phyloP scores from a whole-genome alignment of 2,329 filamentous ascomycete species.

The Calonectria leucothoes region DNA sequence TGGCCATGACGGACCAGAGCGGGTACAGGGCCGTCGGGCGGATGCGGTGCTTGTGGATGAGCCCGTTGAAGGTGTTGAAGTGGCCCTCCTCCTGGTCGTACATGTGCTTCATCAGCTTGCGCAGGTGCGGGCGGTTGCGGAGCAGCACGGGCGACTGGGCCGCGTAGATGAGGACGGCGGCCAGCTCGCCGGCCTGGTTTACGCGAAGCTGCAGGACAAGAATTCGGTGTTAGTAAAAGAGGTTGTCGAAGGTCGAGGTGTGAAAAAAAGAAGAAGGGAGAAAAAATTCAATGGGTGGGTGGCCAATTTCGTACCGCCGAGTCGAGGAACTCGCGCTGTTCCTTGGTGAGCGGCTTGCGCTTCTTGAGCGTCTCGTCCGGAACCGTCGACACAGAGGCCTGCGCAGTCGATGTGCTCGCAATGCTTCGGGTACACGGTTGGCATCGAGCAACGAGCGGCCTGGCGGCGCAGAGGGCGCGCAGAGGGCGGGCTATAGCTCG shows the following conservation, averaged over 20 bases:
- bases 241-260: too few species aligned
- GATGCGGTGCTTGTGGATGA: constrained; percentile 87
- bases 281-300: too few species aligned
- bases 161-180: constrained; percentile 92
- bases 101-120: constrained; percentile 96
- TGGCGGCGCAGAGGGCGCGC: constrained; percentile 26
- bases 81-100: constrained; percentile 95
- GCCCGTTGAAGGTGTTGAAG: constrained; percentile 84
- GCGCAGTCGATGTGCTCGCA: constrained; percentile 33
- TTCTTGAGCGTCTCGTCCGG: constrained; percentile 48
- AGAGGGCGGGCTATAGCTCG: constrained; percentile 31
- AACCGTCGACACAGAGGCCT: constrained; percentile 30
- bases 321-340: constrained; percentile 80
- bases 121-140: constrained; percentile 84
- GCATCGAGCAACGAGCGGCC: constrained; percentile 26
- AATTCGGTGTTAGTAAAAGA: constrained; percentile 22
- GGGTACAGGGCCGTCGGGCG: constrained; percentile 95
- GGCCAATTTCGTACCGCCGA: constrained; percentile 77
- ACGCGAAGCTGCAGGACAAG: constrained; percentile 84
- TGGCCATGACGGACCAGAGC: constrained; percentile 84
- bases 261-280: background rate
- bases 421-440: constrained; percentile 34
- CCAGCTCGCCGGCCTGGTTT: constrained; percentile 98
- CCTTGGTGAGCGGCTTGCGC: constrained; percentile 72
- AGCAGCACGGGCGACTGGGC: constrained; percentile 88